Conservation (phyloP, 1,284 basidiomycete species). For the Boletus hoseneyae region DNA sequence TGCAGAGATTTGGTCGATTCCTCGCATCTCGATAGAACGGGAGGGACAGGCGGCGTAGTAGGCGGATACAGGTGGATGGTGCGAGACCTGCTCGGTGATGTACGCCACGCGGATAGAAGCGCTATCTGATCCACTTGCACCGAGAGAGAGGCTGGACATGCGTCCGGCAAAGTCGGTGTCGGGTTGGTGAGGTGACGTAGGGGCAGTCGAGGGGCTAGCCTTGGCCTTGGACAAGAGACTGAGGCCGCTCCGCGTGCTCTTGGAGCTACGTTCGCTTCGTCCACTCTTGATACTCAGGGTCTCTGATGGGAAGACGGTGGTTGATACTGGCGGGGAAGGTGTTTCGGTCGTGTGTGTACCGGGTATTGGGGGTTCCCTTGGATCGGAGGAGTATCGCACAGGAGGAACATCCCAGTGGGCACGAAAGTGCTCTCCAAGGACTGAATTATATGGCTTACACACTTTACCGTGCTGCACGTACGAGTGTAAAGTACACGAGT, state of each 20-base stretch:
- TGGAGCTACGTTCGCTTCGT: slow-evolving; percentile 46
- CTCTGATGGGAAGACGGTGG: slow-evolving; percentile 37
- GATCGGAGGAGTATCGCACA: slow-evolving; percentile 49
- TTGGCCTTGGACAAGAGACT: slow-evolving; percentile 49
- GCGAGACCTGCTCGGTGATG: slow-evolving; percentile 86
- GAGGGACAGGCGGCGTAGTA: slow-evolving; percentile 80
- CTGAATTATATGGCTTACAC: slow-evolving; percentile 96
- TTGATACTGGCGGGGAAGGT: slow-evolving; percentile 27
- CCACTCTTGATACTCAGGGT: slow-evolving; percentile 53
- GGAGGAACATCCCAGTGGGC: slow-evolving; percentile 83
- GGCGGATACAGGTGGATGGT: slow-evolving; percentile 94
- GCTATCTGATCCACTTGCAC: slow-evolving; percentile 28
- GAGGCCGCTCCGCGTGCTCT: slow-evolving; percentile 53
- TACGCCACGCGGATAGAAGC: slow-evolving; percentile 59
- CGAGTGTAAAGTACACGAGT: slow-evolving; percentile 1
- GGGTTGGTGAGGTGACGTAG: slow-evolving; percentile 49
- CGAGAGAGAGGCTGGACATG: slow-evolving; percentile 60
- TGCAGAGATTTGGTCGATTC: slow-evolving; percentile 91
- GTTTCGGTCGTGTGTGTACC: slow-evolving; percentile 41
- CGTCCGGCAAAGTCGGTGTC: slow-evolving; percentile 46
- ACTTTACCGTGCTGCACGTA: slow-evolving; percentile 73
- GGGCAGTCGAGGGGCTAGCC: slow-evolving; percentile 52
- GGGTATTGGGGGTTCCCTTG: slow-evolving; percentile 44
- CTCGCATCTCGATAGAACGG: slow-evolving; percentile 67
- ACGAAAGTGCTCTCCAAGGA: slow-evolving; percentile 89